Evolutionary conservation across 768 basidiomycete species (phyloP), one percentile per base, ranked within the genome.

Genomic region (Serendipita sp.): DNA sequence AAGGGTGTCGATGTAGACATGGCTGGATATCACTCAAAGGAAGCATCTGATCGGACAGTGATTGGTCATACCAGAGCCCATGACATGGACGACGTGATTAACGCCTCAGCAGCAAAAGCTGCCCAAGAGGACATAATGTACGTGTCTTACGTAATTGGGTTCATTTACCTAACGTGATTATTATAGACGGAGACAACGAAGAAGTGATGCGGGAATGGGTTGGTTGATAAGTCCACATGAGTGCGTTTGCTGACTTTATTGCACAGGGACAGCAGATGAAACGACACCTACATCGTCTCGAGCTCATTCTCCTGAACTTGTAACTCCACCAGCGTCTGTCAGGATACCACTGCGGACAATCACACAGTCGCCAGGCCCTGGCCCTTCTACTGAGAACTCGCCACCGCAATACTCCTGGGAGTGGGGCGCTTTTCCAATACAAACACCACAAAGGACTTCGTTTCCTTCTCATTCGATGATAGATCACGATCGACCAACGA

Each of bases 361-460:
- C 13, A 66, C 66, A 41, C 69, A 66, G 11, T 65, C 66, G 11
- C 60, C 63, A 42, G 66, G 42, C 20, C 42, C 62, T 14, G 64
- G 48, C 30, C 66, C 66, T 34, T 65, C 70, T 28, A 64, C 69
- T 60, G 48, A 50, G 60, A 20, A 42, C 31, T 68, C 61, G 2
- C 61, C 65, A 11, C 64, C 66, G 16, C 66, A 63, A 69, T 92
- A 92, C 68, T 87, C 88, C 3, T 94, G 92, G 92, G 93, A 94
- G 67, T 94, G 92, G 91, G 91, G 90, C 28, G 83, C 80, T 20
- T 89, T 94, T 68, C 93, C 90, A 30, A 86, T 84, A 65, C 85
- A 82, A 24, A 88, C 88, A 2, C 86, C 86, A 0, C 72, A 82
- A 67, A 79, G 79, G 61, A 65, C 79, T 0, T 74, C 78, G 11